Evolutionary conservation across 768 basidiomycete genomes (phyloP), one percentile per base, ranked within the genome.

Genomic region (Psilocybe cubensis): DNA sequence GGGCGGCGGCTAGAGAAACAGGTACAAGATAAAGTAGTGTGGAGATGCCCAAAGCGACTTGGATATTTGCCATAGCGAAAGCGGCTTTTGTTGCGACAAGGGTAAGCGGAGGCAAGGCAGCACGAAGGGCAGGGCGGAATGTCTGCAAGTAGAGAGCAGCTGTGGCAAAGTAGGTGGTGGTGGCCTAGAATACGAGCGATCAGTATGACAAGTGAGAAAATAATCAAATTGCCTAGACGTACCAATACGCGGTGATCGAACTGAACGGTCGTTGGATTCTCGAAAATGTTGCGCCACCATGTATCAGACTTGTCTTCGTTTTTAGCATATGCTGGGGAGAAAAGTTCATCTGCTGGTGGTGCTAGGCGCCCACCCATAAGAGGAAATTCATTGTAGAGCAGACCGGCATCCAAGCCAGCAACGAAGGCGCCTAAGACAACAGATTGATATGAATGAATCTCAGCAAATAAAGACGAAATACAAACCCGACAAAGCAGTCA

Each of bases 361-460:
- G 84, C 82, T 14, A 98, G 71, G 14, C 86, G 82, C 6, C 91
- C 95, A 33, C 94, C 96, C 96, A 99, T 99, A 4, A 89, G 74
- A 0, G 97, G 97, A 76, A 97, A 99, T 68, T 98, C 96, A 68
- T 99, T 99, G 75, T 98, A 98, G n/a, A 95, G 71, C 52, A 99
- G 74, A 12, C 97, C 97, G 1, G 97, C 97, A 70, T 99, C 97
- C 41, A 99, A 80, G 12, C 97, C 97, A 33, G 97, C 97, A 25
- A 99, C 97, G 65, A 99, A 98, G 4, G 97, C 97, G 50, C 97
- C 96, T 96, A 68, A 44, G 44, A 1, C 7, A 33, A 33, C 6
- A 48, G 21, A 20, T 17, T 1, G 29, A 35, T n/a, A 23, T 12
- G 29, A 17, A 33, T 42, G n/a, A 12, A 52, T 3, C 49, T 49